Base-by-base conservation (phyloP, 768 basidiomycete genomes). In the Holtermanniella nyarrowii region DNA sequence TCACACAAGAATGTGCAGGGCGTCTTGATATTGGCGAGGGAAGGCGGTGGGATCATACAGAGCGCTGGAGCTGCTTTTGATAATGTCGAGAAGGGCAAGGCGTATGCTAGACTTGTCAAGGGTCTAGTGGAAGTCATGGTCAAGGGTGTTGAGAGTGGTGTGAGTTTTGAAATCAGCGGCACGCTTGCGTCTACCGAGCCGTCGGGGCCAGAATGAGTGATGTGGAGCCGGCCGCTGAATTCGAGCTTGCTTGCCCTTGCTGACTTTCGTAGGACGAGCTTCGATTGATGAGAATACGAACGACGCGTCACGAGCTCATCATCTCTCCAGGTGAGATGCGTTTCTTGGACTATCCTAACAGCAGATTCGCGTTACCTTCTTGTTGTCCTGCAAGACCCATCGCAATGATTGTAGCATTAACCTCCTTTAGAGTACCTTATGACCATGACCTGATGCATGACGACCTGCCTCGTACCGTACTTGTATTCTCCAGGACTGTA, bases 301-400 rank as follows among this genome's bases (percentile, higher is more conserved):
- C 90, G 53, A 86, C 81, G 66, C 78, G 85, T 47, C 90, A 95
- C 69, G 90, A 93, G 65, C 76, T 95, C 52, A 86, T 95, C 84
- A 89, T 95, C 54, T 87, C 90, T 2, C 90, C 90, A 51, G 86
- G 90, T 88, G 48, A 24, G 83, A n/a, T n/a, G n/a, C n/a, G n/a
- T n/a, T n/a, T 73, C 26, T 20, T 26, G 3, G 7, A 39, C 13
- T 44, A 41, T 53, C 26, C 22, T 31, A 25, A 26, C 21, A 24
- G 7, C 53, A 88, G 88, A 88, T 63, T 83, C 84, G 49, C 77
- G 80, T 60, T 89, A 83, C 73, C 72, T 90, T 16, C 76, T 90
- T 24, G 87, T 86, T 16, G 69, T 68, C 3, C 56, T 70, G 18
- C 69, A 68, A 45, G 69, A 68, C 52, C 69, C 69, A 4, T 60